Evolutionary conservation across 2,329 filamentous ascomycete genomes (phyloP), one percentile per base, ranked within the genome.

Genomic region (Blumeriella jaapii): DNA sequence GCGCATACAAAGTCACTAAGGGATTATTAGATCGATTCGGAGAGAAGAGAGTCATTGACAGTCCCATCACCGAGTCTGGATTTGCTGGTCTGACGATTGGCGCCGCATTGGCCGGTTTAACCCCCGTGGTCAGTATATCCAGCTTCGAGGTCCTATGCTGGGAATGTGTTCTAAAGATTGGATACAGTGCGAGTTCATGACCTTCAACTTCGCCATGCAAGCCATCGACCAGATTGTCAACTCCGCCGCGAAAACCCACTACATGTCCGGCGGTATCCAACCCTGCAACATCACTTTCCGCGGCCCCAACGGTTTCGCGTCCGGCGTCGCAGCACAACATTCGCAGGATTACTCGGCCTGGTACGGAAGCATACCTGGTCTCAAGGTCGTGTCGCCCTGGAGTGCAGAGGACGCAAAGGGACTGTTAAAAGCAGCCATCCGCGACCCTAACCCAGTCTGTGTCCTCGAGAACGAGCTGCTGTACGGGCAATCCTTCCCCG

Each of bases 131-230:
- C 69, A 70, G 84, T 74, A 33, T 18, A 16, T 35, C 17, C 26
- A 3, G 16, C 29, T 25, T 29, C 33, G 25, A 14, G 34, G 31
- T 29, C 24, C 33, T 37, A 42, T 33, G 30, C 23, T 12, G 23
- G 20, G 35, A 33, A 29, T 27, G 24, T 30, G 24, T 33, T 40
- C 44, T 49, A 37, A 45, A 45, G 24, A 37, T 25, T 37, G 38
- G 30, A 34, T 36, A 25, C 49, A 91, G 84, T 91, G 82, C 74
- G 91, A 98, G 69, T 98, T 98, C 74, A 98, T 98, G 91, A 98
- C 91, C 57, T 96, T 94, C 78, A 98, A 98, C 76, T 96, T 96
- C 61, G 89, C 91, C 63, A 98, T 98, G 91, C 91, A 98, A 69
- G 85, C 91, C 60, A 98, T 98, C 63, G 91, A 98, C 62, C 91